Conservation (phyloP, 208 protist species). For the Jaenimonas drosophilae region DNA sequence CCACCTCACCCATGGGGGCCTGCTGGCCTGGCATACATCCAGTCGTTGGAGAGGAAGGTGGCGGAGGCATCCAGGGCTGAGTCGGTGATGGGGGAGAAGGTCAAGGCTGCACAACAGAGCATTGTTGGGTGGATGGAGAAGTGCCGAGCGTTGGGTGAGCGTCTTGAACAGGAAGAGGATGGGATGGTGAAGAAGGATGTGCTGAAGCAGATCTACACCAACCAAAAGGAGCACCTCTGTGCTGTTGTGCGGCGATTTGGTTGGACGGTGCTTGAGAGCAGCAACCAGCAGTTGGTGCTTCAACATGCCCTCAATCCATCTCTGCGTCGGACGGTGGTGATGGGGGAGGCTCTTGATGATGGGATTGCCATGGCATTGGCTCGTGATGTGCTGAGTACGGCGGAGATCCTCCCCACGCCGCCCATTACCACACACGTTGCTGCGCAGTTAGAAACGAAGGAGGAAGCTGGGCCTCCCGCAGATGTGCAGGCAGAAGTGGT, state of each 20-base stretch:
- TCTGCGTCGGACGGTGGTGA: no score
- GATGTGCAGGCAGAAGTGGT: neutral
- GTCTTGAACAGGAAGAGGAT: neutral
- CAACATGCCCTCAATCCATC: no score
- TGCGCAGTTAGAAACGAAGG: neutral
- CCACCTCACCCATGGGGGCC: no score
- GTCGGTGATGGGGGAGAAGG: neutral
- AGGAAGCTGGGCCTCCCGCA: neutral
- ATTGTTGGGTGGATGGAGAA: no score
- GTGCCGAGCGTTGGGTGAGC: no score
- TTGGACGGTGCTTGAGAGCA: neutral
- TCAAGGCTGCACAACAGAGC: no score
- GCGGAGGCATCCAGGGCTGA: no score
- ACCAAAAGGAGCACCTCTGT: neutral
- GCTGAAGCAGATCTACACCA: neutral
- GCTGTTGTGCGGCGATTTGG: neutral
- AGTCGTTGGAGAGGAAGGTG: no score
- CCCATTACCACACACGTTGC: no score
- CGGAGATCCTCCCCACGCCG: no score
- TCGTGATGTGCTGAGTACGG: neutral
- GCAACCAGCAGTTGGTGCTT: no score
- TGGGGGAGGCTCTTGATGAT: neutral
- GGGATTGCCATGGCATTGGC: neutral
- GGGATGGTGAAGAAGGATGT: neutral
- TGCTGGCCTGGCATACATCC: no score